Conservation (phyloP, 148 eudicot species). For the Vaccinium darrowii region DNA sequence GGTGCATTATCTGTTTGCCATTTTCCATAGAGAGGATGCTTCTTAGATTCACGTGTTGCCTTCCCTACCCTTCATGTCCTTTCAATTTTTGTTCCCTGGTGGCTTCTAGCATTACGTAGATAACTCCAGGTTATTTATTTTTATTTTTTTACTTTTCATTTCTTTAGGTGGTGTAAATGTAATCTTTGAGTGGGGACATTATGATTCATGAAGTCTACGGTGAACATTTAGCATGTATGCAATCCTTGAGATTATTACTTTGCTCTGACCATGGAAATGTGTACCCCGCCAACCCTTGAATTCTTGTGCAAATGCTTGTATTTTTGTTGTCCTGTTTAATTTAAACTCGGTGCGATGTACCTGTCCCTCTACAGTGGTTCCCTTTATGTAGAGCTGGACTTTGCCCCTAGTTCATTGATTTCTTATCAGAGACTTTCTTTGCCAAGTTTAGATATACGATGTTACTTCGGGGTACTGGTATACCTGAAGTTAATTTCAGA, state of each 20-base stretch:
- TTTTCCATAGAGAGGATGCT: neutral
- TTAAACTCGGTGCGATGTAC: neutral
- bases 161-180: neutral
- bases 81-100: neutral
- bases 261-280: neutral
- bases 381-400: too few species aligned
- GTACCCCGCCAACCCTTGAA: neutral
- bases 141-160: neutral
- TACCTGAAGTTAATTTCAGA: neutral
- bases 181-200: neutral
- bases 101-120: neutral
- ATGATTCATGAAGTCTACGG: neutral
- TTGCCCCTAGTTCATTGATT: neutral
- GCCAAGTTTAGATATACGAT: neutral
- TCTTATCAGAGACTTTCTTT: neutral
- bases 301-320: neutral
- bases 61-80: too few species aligned
- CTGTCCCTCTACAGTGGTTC: neutral
- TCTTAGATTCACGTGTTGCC: neutral
- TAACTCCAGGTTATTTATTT: neutral
- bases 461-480: neutral
- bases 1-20: neutral
- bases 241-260: neutral
- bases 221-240: neutral
- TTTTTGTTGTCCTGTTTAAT: neutral